Conservation (phyloP, 1,284 basidiomycete genomes). For the Microbotryum scabiosae region DNA sequence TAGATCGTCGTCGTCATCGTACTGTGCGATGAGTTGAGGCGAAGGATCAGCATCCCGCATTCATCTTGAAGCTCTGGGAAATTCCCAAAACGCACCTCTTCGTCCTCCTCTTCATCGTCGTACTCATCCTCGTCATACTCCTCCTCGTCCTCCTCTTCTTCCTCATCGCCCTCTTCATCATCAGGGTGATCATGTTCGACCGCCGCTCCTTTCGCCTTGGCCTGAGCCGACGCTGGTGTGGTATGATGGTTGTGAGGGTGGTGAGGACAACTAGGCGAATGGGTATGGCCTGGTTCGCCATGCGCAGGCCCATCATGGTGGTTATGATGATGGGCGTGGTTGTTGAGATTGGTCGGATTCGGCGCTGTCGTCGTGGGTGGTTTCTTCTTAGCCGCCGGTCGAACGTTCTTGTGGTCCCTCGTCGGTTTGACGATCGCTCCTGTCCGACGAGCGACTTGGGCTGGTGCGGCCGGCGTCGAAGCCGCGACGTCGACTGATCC, state of each 20-base stretch:
- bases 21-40: slow-evolving; percentile 35
- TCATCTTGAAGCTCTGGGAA: no score
- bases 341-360: background rate
- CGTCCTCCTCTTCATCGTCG: slow-evolving; percentile 29
- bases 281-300: slow-evolving; percentile 33
- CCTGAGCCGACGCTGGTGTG: slow-evolving; percentile 8
- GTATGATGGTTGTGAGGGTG: slow-evolving; percentile 38
- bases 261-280: slow-evolving; percentile 35
- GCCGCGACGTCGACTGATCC: slow-evolving; percentile 70
- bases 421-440: slow-evolving; percentile 30
- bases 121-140: slow-evolving; percentile 22
- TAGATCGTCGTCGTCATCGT: slow-evolving; percentile 56
- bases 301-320: slow-evolving; percentile 20
- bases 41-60: background rate
- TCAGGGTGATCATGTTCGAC: slow-evolving; percentile 10
- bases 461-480: slow-evolving; percentile 36
- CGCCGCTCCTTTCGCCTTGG: slow-evolving; percentile 22
- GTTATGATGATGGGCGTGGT: slow-evolving; percentile 16
- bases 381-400: slow-evolving; percentile 24
- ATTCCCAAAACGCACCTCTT: slow-evolving; percentile 14
- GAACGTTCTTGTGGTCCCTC: slow-evolving; percentile 33
- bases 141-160: slow-evolving; percentile 25
- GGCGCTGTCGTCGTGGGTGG: slow-evolving; percentile 7
- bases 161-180: slow-evolving; percentile 23
- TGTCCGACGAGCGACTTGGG: slow-evolving; percentile 7